Base-by-base conservation (phyloP, 345 rosid genomes). In the Mercurialis annua region DNA sequence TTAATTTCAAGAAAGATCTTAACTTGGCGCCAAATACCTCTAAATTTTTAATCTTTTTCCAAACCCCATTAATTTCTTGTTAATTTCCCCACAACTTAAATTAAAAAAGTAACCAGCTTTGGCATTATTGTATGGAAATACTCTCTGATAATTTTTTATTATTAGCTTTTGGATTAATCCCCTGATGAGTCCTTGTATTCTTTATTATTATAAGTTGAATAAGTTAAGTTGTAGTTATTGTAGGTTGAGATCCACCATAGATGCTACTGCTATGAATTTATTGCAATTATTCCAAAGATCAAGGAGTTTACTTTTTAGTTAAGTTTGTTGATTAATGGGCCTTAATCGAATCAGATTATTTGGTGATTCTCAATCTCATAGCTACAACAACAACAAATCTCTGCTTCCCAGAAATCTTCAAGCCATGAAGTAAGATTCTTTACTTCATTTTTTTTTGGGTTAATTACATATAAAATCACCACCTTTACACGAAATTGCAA, bases 351-450 rank as follows among this genome's bases (percentile, higher is more conserved):
- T 54, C 36, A 63, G 80, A 57, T 69, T n/a, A n/a, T n/a, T 76
- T 57, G 20, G 59, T 68, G 47, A 80, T 73, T 54, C 72, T 65
- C n/a, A n/a, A n/a, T 53, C 57, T 11, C 61, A 27, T 21, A 48
- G 49, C 4, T 16, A 40, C 44, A 40, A 8, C 44, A 40, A 9
- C 44, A 40, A 40, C 67, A 78, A 75, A 55, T 44, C 77, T 63
- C 75, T 65, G 46, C 67, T 78, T 50, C 83, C 50, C 65, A 81
- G 66, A 80, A 44, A 58, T 62, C 72, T 73, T 30, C 82, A 71
- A 65, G 70, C 84, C 50, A 86, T 86, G 92, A 82, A 75, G 92
- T 86, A 65, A 81, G 89, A 71, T 42, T 6, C 43, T 17, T 29
- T 53, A 23, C 30, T n/a, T 29, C 14, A 21, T 52, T 50, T 27